Conservation (phyloP, 352 stramenopile genomes). For the Globisporangium abappressorium region DNA sequence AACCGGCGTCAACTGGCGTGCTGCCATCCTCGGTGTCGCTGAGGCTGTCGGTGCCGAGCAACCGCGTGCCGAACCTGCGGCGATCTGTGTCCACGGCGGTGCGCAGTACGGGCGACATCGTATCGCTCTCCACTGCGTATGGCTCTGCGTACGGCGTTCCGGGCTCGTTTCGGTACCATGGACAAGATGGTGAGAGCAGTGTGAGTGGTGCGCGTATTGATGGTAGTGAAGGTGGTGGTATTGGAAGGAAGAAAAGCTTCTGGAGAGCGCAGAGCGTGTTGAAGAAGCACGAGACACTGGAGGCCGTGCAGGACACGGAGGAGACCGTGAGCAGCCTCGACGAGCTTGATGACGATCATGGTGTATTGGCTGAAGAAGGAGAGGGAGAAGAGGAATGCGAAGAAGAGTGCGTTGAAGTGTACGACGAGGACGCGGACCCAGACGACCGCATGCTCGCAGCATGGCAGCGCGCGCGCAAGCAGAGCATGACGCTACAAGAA, state of each 20-base stretch:
- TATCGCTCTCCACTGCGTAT: slow-evolving; percentile 2
- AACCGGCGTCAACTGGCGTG: neutral
- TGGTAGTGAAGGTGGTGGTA: neutral
- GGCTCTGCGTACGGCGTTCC: slow-evolving; percentile 1
- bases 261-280: slow-evolving; percentile 7
- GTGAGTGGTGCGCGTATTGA: neutral
- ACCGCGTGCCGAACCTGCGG: slow-evolving; percentile 14
- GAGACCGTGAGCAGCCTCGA: neutral
- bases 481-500: slow-evolving; percentile 6
- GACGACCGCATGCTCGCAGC: slow-evolving; percentile 2
- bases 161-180: slow-evolving; percentile 2
- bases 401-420: slow-evolving; percentile 1
- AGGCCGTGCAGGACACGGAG: slow-evolving; percentile 6
- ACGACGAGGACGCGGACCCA: neutral
- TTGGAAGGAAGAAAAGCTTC: neutral
- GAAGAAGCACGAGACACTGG: slow-evolving; percentile 1
- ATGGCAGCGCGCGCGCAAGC: slow-evolving; percentile 1
- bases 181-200: neutral
- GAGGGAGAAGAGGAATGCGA: neutral
- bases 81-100: slow-evolving; percentile 7
- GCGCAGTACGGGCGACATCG: slow-evolving; percentile 13
- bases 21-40: neutral
- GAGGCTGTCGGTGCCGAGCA: slow-evolving; percentile 6
- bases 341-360: neutral
- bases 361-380: neutral